Evolutionary conservation across 805 yeast genomes (phyloP), one percentile per base, ranked within the genome.

Genomic region (Candida multigemmis): DNA sequence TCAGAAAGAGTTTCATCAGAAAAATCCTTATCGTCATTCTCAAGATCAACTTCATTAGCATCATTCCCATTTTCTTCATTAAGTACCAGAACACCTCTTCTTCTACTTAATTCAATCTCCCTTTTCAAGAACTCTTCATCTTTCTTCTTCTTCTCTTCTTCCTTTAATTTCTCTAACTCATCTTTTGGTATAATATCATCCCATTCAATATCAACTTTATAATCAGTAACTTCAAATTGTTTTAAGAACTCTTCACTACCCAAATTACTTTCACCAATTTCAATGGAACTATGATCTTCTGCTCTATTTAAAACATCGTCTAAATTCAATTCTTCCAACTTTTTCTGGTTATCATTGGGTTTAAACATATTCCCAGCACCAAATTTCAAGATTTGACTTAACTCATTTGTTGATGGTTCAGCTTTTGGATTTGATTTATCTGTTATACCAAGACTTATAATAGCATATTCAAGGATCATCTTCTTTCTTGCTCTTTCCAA

Each of bases 351-450:
- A 36, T 89, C 95, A 28, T 62, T 73, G n/a, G 93, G 87, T 40
- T 85, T 84, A 60, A 91, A 91, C 99, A 91, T 91, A 49, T 84
- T 86, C 19, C 94, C 95, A 5, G 99, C 99, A 38, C 99, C 99
- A 51, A 91, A 91, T 57, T 91, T 91, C 53, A 91, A 68, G 46
- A 91, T 91, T 48, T 91, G 96, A 36, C 87, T 74, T 31, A 91
- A 66, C 51, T 91, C 98, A 36, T 82, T 78, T 5, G 85, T 57
- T 2, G 79, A 65, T 3, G 96, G 96, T 31, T 86, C 96, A 33
- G 60, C 55, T 41, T 75, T 72, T 19, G 31, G 29, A 11, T 27
- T 34, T 22, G 47, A 46, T 29, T 67, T 63, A 42, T 89, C 96
- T 7, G 96, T 84, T 31, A 89, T 84, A 49, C 99, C 99, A 24